Base-by-base conservation (phyloP, 1,139 yeast species). In the Suhomyces chickasaworum region DNA sequence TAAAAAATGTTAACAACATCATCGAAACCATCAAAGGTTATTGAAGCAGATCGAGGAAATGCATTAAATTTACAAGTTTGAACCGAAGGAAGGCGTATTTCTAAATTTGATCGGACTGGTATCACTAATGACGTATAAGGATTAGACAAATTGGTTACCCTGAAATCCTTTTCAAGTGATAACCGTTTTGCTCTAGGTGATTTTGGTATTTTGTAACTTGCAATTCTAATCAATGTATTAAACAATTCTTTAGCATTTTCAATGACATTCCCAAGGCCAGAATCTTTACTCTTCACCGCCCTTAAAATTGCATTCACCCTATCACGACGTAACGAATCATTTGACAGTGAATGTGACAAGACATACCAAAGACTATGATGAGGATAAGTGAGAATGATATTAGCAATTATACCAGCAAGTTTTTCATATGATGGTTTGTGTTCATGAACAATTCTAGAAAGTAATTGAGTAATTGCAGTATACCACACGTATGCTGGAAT, bases 351-450 rank as follows among this genome's bases (percentile, higher is more conserved):
- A 52, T 89, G 86, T 0, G 95, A 88, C 32, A 90, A 73, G 3
- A 90, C 78, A 42, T 85, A 86, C 96, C 98, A 95, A 15, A 93
- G 69, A 23, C 93, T 81, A 52, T 89, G 95, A 27, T 81, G 77
- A 0, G 98, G 97, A 60, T 89, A 93, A 27, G 79, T 76, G 31
- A 71, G 65, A 0, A 86, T 74, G 6, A 90, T 75, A 13, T 73
- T 69, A 8, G 78, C 67, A 13, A 91, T 70, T 17, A 93, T 79
- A 15, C 69, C 67, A 40, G 78, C 71, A 23, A 93, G 72, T 17
- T 84, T 66, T 2, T 72, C 75, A 34, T 77, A 80, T 0, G 95
- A 85, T 0, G 74, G 71, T 3, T 67, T 64, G 53, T 86, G 84
- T 1, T 76, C 69, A 57, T 89, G 95, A 1, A 81, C 73, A 47